Base-by-base conservation (phyloP, 2,329 filamentous ascomycete genomes). In the Sphaerulina populicola region DNA sequence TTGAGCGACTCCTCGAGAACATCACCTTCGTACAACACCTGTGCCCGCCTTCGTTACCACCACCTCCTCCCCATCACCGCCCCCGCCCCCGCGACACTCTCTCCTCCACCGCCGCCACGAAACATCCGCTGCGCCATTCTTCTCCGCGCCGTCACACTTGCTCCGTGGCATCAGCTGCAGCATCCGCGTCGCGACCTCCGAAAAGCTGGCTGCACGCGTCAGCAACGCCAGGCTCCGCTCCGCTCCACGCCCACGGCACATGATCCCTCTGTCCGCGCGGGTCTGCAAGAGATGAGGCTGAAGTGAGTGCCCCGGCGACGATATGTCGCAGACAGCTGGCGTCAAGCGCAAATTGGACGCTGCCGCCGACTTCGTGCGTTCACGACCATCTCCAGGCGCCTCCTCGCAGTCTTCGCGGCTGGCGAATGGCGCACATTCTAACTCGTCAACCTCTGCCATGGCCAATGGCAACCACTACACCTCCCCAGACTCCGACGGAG, bases 401-500 rank as follows among this genome's bases (percentile, higher is more conserved):
- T 29, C 51, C 15, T 45, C 49, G 15, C 52, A 29, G 33, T 38
- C 51, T 47, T 51, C 42, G 43, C 54, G 38, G 29, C 40, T 47
- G 35, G 50, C 36, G 44, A 53, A 56, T 41, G 55, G 53, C 49
- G 44, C 49, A 30, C 15, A 45, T 35, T 42, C 46, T 45, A 51
- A 31, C n/a, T 18, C 31, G 10, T 35, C 51, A 40, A 38, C 31
- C 39, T 44, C 52, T 44, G 18, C 51, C 27, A 41, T 49, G 29
- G 30, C 37, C 41, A 52, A 54, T 50, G 59, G 54, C 46, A 31
- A 51, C 29, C 57, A 62, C 23, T 62, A 64, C 55, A 60, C 56
- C 36, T 64, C 64, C 8, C 62, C 63, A 39, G 58, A 62, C 49
- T 61, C 62, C 47, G 63, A 66, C 50, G 59, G 58, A 29, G 54